Percentiles rank a stretch among this genome's conserved stretches.
phyloP scores from a whole-genome alignment of 306 rosid genomes.

The Prosopis cineraria region DNA sequence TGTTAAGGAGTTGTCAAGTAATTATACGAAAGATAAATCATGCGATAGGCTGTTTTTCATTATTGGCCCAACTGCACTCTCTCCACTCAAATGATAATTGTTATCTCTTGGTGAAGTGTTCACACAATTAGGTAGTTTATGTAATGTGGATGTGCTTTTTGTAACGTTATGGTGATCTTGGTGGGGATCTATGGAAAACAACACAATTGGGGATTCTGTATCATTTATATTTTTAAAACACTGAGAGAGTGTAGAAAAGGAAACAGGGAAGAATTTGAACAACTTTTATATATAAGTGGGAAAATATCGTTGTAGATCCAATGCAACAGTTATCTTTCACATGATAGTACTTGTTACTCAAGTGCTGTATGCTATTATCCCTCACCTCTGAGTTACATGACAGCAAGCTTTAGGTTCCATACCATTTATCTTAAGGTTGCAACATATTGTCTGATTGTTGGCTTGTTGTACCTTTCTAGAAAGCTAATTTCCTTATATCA shows the following conservation, averaged over 20 bases:
- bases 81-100: slow-evolving; percentile 16
- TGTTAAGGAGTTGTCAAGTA: slow-evolving; percentile 24
- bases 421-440: background rate
- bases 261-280: background rate
- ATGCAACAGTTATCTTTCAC: background rate
- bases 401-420: slow-evolving; percentile 3
- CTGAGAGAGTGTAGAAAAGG: background rate
- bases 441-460: slow-evolving; percentile 32
- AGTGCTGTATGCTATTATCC: background rate
- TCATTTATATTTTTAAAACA: background rate
- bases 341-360: background rate
- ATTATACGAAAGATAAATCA: slow-evolving; percentile 25
- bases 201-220: background rate
- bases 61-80: background rate
- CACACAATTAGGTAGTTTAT: slow-evolving; percentile 18
- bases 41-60: slow-evolving; percentile 15
- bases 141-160: background rate
- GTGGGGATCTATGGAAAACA: background rate
- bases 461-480: slow-evolving; percentile 10
- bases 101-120: slow-evolving; percentile 14
- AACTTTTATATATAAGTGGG: background rate
- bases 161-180: slow-evolving; percentile 8
- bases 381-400: background rate
- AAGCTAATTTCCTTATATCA: slow-evolving; percentile 25
- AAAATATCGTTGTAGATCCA: background rate